phyloP scores from a whole-genome alignment of 768 basidiomycete species.

The Pleurotus djamor region DNA sequence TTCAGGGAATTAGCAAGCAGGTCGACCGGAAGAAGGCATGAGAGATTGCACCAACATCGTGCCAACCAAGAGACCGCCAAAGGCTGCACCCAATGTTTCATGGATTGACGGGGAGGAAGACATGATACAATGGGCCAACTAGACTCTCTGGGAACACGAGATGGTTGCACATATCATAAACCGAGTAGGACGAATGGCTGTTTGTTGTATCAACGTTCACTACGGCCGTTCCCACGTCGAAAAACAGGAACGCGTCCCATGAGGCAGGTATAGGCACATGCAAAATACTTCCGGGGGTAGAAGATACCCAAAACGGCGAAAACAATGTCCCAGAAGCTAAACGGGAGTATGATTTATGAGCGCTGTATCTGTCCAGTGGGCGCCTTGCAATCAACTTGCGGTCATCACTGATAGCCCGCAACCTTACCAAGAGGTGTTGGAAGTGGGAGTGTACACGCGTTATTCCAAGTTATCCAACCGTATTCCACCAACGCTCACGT shows the following conservation, averaged over 20 bases:
- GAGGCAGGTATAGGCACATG: not conserved
- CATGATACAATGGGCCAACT: not conserved
- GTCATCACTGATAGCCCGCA: not conserved
- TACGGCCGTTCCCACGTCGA: not conserved
- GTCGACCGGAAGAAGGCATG: not conserved
- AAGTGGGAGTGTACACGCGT: not conserved
- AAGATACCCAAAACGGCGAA: not conserved
- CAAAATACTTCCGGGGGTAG: not conserved
- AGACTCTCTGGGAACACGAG: not conserved
- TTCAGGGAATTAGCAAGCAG: not conserved
- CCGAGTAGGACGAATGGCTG: not conserved
- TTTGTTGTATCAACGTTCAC: not conserved
- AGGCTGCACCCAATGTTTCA: conserved; percentile 5
- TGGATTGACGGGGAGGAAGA: conserved; percentile 1
- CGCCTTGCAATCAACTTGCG: not conserved
- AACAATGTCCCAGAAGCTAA: not conserved
- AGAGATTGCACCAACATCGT: not conserved
- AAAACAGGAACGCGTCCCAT: not conserved
- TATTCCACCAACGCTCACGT: conserved; percentile 45
- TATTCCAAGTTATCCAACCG: not conserved
- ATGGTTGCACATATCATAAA: not conserved
- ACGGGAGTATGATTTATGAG: not conserved
- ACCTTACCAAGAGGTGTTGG: not conserved
- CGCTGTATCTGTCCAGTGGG: not conserved
- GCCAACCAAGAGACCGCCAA: conserved; percentile 1